Conservation (phyloP, 805 yeast species). For the Pichia eremophila region DNA sequence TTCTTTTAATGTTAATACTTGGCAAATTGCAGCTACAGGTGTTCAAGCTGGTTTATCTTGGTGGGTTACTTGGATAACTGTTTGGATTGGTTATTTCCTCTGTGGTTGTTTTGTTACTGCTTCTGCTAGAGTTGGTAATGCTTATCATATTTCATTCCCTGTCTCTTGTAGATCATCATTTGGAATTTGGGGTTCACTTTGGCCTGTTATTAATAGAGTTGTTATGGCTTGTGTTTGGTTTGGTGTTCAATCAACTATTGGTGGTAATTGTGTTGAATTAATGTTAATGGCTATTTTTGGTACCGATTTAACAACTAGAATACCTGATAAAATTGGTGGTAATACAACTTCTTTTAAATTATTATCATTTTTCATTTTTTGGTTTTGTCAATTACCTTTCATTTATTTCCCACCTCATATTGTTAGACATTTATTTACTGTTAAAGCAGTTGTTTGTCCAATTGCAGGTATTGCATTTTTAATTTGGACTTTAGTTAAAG, state of each 20-base stretch:
- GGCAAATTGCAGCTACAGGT: constrained; percentile 88
- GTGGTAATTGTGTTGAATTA: constrained; percentile 71
- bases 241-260: constrained; percentile 77
- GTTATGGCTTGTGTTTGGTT: constrained; percentile 78
- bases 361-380: constrained; percentile 70
- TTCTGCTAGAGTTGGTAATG: constrained; percentile 72
- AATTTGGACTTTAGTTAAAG: constrained; percentile 75
- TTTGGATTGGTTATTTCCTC: constrained; percentile 73
- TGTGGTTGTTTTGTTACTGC: constrained; percentile 61
- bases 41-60: constrained; percentile 67
- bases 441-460: constrained; percentile 71
- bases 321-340: constrained; percentile 51
- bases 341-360: constrained; percentile 60
- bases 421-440: constrained; percentile 75
- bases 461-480: constrained; percentile 76
- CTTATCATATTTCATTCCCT: constrained; percentile 79
- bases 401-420: constrained; percentile 76
- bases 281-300: constrained; percentile 76
- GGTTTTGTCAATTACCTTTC: constrained; percentile 72
- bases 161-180: constrained; percentile 73
- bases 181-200: constrained; percentile 77
- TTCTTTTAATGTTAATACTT: constrained; percentile 80
- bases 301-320: constrained; percentile 46
- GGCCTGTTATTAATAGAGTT: constrained; percentile 85
- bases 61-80: constrained; percentile 90